Evolutionary conservation across 441 rosid species (phyloP), one percentile per base, ranked within the genome.

Genomic region (Pelargonium australe): DNA sequence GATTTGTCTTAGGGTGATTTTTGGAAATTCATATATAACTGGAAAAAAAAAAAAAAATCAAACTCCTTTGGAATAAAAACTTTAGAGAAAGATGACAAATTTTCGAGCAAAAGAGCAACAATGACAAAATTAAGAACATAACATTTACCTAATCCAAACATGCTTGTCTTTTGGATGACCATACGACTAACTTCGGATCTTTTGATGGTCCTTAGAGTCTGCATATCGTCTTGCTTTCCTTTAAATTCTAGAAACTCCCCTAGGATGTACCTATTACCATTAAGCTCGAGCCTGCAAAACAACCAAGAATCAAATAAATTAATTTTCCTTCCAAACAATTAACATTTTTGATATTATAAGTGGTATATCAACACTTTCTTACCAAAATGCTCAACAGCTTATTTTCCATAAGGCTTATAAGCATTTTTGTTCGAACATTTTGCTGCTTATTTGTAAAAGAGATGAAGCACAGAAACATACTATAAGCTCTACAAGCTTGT

Each of bases 71-170:
- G 23, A 20, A 20, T 1, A 20, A 20, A 20, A 20, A 0, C 23
- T 20, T 20, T 20, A 20, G 23, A 20, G 23, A 20, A 25, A 25
- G 31, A 25, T 25, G 31, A 1, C 5, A 31, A 3, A 31, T 31
- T 31, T 31, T 17, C 13, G 40, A 16, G 40, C 6, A 19, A 60
- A 68, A 2, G 40, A 57, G 41, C 31, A 55, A 55, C 10, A 55
- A 16, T 13, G 14, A 16, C 14, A 4, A 51, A 12, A 51, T 13
- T 14, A 55, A 5, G 61, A 55, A 6, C 20, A 16, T 55, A 55
- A 55, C 20, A 14, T 37, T 73, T 86, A 95, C 99, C 99, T 63
- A 95, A 78, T 72, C 99, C 99, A 76, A 95, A 74, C 96, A 91
- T 90, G 83, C 99, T 91, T 4, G 89, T 88, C 80, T 86, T 85